A percentile compares a stretch with the other conserved stretches of the same genome.
These are phyloP conservation scores for Phlebopus sp. DNA, from an alignment of 1,284 basidiomycete genomes.

Conservation along the genomic window DNA sequence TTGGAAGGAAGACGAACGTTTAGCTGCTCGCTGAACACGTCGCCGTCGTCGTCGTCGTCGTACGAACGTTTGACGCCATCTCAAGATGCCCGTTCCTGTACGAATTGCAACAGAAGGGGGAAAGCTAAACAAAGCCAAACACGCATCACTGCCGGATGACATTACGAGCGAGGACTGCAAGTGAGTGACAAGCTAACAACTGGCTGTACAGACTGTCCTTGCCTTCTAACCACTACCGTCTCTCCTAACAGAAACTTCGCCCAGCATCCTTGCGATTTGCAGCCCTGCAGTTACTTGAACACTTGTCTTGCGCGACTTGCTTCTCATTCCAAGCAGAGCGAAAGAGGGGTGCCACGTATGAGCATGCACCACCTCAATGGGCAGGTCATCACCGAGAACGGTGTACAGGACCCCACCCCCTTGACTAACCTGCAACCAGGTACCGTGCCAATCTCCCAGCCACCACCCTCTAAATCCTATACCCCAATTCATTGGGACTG, in stretches of 20 bases:
- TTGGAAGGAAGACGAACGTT: not conserved
- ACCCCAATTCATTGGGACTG: constrained; percentile 57
- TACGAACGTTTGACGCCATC: not conserved
- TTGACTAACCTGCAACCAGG: constrained; percentile 15
- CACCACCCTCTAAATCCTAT: constrained; percentile 5
- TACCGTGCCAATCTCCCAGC: constrained; percentile 16
- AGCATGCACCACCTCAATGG: constrained; percentile 13
- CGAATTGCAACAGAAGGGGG: constrained; percentile 9
- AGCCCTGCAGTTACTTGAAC: not conserved
- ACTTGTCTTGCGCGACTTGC: not conserved
- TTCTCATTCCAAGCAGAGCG: constrained; percentile 8
- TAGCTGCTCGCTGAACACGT: not conserved
- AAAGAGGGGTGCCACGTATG: constrained; percentile 5
- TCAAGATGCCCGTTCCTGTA: constrained; percentile 21
- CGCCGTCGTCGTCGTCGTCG: not conserved
- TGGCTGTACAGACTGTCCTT: constrained; percentile 3
- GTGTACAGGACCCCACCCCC: not conserved
- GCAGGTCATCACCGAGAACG: constrained; percentile 2
- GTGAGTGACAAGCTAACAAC: constrained; percentile 15
- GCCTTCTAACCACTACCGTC: not conserved
- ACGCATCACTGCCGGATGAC: constrained; percentile 16
- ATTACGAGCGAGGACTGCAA: constrained; percentile 14
- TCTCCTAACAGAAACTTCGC: constrained; percentile 5
- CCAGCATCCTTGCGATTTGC: not conserved
- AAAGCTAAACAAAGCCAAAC: constrained; percentile 29